Conservation (phyloP, 2,329 filamentous ascomycete genomes). For the Sphaceloma murrayae region DNA sequence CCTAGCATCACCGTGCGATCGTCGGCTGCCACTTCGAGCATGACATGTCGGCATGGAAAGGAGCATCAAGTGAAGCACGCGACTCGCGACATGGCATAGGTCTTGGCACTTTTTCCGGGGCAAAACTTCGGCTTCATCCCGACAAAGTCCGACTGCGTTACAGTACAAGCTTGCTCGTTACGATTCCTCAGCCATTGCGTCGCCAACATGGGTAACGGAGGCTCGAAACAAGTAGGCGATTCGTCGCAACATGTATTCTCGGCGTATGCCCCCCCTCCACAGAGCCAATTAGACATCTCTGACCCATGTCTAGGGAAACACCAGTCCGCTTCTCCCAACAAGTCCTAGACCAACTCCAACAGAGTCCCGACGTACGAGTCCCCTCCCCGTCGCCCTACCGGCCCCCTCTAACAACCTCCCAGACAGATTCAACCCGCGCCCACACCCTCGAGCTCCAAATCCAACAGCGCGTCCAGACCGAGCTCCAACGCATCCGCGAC, state of each 20-base stretch:
- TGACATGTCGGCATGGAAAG: no score
- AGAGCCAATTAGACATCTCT: no score
- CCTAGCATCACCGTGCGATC: no score
- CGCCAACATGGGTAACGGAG: conserved; percentile 49
- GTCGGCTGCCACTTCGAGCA: no score
- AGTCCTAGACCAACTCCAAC: conserved; percentile 72
- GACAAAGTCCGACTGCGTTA: conserved; percentile 14
- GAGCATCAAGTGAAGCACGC: no score
- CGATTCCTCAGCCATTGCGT: conserved; percentile 15
- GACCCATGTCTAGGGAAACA: conserved; percentile 40
- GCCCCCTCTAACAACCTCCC: no score
- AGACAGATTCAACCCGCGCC: conserved; percentile 84
- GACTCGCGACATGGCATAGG: conserved; percentile 2
- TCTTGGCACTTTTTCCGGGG: conserved; percentile 23
- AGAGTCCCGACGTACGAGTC: conserved; percentile 70
- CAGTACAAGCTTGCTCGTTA: conserved; percentile 1
- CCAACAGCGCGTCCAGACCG: conserved; percentile 73
- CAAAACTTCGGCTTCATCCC: conserved; percentile 23
- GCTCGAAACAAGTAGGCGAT: conserved; percentile 48
- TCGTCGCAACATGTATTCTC: conserved; percentile 51
- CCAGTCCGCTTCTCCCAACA: conserved; percentile 68
- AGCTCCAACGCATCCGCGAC: conserved; percentile 70
- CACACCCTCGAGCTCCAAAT: conserved; percentile 78
- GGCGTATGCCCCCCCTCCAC: conserved; percentile 41
- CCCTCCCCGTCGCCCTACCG: no score